Evolutionary conservation across 1,284 basidiomycete species (phyloP).

Genomic region (Bjerkandera adusta): DNA sequence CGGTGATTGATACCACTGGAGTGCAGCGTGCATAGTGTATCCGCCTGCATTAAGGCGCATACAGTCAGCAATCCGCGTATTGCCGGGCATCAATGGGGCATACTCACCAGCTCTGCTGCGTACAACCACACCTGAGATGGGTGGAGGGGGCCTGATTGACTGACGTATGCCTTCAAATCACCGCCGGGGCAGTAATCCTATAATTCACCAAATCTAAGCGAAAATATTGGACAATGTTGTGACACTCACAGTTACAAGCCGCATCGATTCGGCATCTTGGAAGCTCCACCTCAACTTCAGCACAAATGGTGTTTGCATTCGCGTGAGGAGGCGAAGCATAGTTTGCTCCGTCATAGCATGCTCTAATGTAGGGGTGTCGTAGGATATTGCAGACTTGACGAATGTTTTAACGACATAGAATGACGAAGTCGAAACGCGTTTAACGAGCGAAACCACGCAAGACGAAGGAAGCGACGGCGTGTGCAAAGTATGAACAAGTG

Average conservation of each 20-base stretch:
- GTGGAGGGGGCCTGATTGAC: conserved; percentile 17
- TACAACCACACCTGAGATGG: conserved; percentile 19
- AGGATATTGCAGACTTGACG: conserved; percentile 48
- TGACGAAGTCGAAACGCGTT: conserved; percentile 13
- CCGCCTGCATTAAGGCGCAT: conserved; percentile 17
- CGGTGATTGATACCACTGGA: conserved; percentile 27
- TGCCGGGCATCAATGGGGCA: not conserved
- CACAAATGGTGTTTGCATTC: conserved; percentile 56
- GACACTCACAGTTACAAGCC: conserved; percentile 50
- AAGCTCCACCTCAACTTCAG: conserved; percentile 63
- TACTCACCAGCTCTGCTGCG: conserved; percentile 25
- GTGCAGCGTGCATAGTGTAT: conserved; percentile 23
- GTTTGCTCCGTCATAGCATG: conserved; percentile 57
- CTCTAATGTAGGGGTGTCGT: conserved; percentile 39
- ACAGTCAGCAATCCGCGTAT: not conserved
- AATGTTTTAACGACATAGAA: conserved; percentile 64
- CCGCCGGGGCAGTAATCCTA: conserved; percentile 22
- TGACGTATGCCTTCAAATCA: conserved; percentile 17
- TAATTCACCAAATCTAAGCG: not conserved
- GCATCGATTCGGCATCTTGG: conserved; percentile 60
- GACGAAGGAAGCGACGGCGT: not conserved
- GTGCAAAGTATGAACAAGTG: not conserved
- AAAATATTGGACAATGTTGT: not conserved
- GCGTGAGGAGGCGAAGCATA: conserved; percentile 56
- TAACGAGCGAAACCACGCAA: conserved; percentile 9